phyloP scores from a whole-genome alignment of 1,139 yeast species.

The Pichia sp. region DNA sequence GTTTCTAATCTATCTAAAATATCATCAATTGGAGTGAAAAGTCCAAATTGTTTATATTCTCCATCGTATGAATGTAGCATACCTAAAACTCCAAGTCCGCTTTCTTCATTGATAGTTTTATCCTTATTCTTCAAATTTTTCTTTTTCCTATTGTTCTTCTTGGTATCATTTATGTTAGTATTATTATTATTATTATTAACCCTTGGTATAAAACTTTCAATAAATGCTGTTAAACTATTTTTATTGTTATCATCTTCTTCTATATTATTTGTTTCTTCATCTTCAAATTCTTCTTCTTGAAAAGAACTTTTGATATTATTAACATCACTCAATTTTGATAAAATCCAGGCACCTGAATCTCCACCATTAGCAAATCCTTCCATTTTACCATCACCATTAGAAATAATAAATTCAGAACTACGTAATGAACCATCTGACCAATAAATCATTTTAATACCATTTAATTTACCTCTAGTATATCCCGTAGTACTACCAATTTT shows the following conservation, averaged over 20 bases:
- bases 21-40: slow-evolving; percentile 76
- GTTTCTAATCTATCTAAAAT: slow-evolving; percentile 64
- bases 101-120: slow-evolving; percentile 18
- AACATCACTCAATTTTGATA: slow-evolving; percentile 53
- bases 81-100: slow-evolving; percentile 82
- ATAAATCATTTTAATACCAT: slow-evolving; percentile 77
- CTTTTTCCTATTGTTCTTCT: not conserved
- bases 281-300: not conserved
- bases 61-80: slow-evolving; percentile 96
- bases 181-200: not conserved
- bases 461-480: slow-evolving; percentile 69
- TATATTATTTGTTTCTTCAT: not conserved
- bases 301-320: slow-evolving; percentile 10
- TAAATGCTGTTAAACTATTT: slow-evolving; percentile 15
- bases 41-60: slow-evolving; percentile 81
- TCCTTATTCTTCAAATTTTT: slow-evolving; percentile 1
- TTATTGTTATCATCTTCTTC: no score
- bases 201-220: slow-evolving; percentile 31
- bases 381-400: slow-evolving; percentile 18
- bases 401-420: slow-evolving; percentile 80
- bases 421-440: slow-evolving; percentile 92
- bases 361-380: slow-evolving; percentile 78
- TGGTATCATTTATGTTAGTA: not conserved
- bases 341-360: slow-evolving; percentile 88
- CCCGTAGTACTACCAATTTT: slow-evolving; percentile 88